Base-by-base conservation (phyloP, 139 green algal species). In the Picocystis salinarum region DNA sequence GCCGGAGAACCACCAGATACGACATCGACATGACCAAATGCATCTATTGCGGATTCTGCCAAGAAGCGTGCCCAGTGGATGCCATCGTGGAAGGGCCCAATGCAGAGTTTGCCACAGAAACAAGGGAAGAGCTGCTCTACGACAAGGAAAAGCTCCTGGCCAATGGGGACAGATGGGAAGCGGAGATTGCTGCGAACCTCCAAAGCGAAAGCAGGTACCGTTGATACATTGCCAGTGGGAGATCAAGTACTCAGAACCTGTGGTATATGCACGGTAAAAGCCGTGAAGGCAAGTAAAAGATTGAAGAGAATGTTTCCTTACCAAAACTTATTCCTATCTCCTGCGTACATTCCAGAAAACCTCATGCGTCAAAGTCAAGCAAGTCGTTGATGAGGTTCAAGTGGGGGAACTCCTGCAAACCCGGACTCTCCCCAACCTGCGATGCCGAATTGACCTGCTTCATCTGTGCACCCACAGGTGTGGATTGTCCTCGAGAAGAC, bases 11-110 rank as follows among this genome's bases (percentile, higher is more conserved):
- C 13, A 94, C 83, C 4, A 56, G 82, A 39, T 97, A 96, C 55
- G 86, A 96, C 69, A 91, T 97, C 41, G 88, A 98, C 74, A 96
- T 98, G 87, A 98, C 88, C 41, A 98, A 98, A 79, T 94, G 82
- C 71, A 91, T 92, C 46, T 93, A 92, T 69, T 91, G 79, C 59
- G 82, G 82, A 24, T 83, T 88, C 53, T 82, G 72, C 63, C 84
- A 94, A 62, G 89, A 99, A 68, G 89, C 89, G 0, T 99, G 89
- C 70, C 89, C 89, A 3, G 89, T 99, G 25, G 89, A 99, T 58
- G 89, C 89, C 2, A 89, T 99, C 33, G 83, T 99, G 42, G 89
- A 99, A 61, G 80, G 78, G 0, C 88, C 89, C 28, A 99, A 99
- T 71, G 93, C 92, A 68, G 89, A 99, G 68, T 97, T 91, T 56